Evolutionary conservation across 305 asterid genomes (phyloP), one percentile per base, ranked within the genome.

Genomic region (Solanum hybrid): DNA sequence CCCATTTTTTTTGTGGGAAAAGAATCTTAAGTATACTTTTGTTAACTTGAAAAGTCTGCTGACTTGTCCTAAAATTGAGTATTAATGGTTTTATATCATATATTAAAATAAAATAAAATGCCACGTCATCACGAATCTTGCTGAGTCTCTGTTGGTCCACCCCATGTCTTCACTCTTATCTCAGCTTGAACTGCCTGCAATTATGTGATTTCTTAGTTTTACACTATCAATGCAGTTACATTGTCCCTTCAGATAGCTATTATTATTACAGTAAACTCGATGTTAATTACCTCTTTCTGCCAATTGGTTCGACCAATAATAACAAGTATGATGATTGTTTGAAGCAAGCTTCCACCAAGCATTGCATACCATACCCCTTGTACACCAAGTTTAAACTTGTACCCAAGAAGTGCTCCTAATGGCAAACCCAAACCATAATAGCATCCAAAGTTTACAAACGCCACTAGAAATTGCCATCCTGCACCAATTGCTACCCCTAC

Each of bases 401-500:
- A 95, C 4, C 98, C 97, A 14, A 95, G 95, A 75, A 96, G 86
- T 5, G 94, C 98, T 14, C 96, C 98, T 18, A 95, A 71, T 5
- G 98, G 98, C 86, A 96, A 93, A 36, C 98, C 97, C 28, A 96
- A 90, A 0, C 94, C 42, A n/a, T 95, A 95, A 90, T 95, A 95
- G 87, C 94, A 92, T 2, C 80, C 92, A 2, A 94, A 24, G 90
- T 95, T 95, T 86, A 96, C 89, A 13, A 93, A 11, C 5, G 98
- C 96, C 14, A 96, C 96, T 3, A 92, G 76, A 29, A 91, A 82
- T 84, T 96, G 98, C 98, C 98, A 96, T 5, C 98, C 98, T 5
- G 98, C 98, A 69, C 98, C 98, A 14, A 95, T 93, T 10, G 97
- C 98, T 86, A 95, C 97, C 89, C 98, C 98, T 95, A 92, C 92